These are phyloP conservation scores for Clavispora phyllophila DNA, from an alignment of 805 yeast genomes.

Conservation along the genomic window DNA sequence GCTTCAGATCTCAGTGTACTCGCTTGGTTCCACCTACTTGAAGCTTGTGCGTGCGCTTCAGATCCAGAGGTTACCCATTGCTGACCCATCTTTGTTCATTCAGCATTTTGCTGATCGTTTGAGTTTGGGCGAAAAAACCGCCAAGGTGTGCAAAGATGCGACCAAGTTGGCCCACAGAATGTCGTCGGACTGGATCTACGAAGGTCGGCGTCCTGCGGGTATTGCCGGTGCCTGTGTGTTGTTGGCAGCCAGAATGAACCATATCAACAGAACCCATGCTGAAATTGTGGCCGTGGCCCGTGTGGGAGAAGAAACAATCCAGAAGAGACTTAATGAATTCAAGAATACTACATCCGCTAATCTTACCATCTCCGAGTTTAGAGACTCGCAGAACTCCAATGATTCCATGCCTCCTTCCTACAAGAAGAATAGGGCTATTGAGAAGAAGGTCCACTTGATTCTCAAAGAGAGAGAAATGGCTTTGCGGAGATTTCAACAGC, in stretches of 20 bases:
- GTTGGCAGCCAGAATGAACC: constrained; percentile 95
- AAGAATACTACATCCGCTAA: constrained; percentile 68
- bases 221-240: constrained; percentile 95
- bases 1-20: constrained; percentile 84
- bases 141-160: constrained; percentile 83
- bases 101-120: constrained; percentile 89
- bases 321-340: constrained; percentile 85
- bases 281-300: constrained; percentile 95
- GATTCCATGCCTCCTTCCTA: constrained; percentile 81
- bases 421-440: constrained; percentile 52
- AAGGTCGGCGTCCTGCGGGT: constrained; percentile 98
- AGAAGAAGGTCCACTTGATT: constrained; percentile 32
- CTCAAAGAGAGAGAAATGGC: constrained; percentile 16
- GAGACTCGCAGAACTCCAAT: constrained; percentile 43
- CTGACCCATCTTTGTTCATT: constrained; percentile 91
- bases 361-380: constrained; percentile 68
- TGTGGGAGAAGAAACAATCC: constrained; percentile 91
- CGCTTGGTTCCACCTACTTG: constrained; percentile 92
- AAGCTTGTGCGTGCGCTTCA: constrained; percentile 86
- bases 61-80: constrained; percentile 73
- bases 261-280: constrained; percentile 82
- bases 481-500: constrained; percentile 21
- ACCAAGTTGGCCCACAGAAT: constrained; percentile 80
- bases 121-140: constrained; percentile 68
- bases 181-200: constrained; percentile 93